Evolutionary conservation across 1,284 basidiomycete genomes (phyloP), one percentile per base, ranked within the genome.

Genomic region (Vanrija humicola): DNA sequence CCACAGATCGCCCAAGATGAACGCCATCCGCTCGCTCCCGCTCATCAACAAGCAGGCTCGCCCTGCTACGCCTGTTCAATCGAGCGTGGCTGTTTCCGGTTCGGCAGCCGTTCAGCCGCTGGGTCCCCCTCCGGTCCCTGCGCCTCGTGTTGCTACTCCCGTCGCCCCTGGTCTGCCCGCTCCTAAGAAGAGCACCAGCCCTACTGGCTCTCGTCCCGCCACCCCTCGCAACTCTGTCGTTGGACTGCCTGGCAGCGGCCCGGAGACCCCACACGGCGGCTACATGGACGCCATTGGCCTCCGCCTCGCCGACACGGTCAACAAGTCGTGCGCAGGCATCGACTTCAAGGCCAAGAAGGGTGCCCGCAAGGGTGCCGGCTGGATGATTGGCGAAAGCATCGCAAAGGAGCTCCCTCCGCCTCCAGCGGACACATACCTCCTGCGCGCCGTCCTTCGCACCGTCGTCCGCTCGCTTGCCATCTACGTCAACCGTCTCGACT

Each of bases 1-100:
- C 19, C 48, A 48, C 25, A n/a, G 16, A 28, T 51, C 43, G 48
- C 23, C 44, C 66, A 69, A 46, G 29, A 77, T 77, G 75, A 67
- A 77, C 57, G 70, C 75, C 23, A 65, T 77, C 47, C 74, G 73
- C 48, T 72, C 74, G 21, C 71, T 77, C 26, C 74, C 74, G 42
- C 73, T 77, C 50, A 73, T 77, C 58, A 71, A 74, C 63, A 69
- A 74, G 25, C 74, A 74, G n/a, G 75, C 74, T 18, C 68, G 75
- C 45, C 67, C 74, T 16, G 55, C 72, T 16, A 73, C 74, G 10
- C 75, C 75, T 5, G 73, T 68, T 8, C 69, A 73, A 18, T 56
- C 69, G 14, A 61, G 68, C 21, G 52, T 51, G 38, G 44, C 53
- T 10, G 55, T 43, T n/a, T 25, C 52, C 19, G 56, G 56, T 38